These are phyloP conservation scores for Xylaria castorea DNA, from an alignment of 495 filamentous ascomycete genomes.

Conservation along the genomic window DNA sequence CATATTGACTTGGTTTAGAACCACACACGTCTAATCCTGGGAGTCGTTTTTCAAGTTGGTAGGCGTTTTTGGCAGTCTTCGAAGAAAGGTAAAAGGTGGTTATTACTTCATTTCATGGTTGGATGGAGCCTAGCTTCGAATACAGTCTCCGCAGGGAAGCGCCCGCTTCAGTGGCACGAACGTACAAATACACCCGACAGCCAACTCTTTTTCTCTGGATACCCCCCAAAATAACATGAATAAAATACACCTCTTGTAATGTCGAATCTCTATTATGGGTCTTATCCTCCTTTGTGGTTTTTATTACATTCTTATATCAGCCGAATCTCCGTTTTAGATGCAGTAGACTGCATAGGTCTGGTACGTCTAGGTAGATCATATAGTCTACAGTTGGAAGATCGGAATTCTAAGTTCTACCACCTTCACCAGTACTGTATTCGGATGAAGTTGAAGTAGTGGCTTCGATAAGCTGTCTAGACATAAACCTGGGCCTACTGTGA, in stretches of 20 bases:
- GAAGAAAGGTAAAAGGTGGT: slow-evolving; percentile 17
- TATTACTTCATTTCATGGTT: slow-evolving; percentile 1
- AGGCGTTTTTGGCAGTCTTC: slow-evolving; percentile 17
- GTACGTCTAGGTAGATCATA: slow-evolving; percentile 17
- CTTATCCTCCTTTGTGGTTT: slow-evolving; percentile 7
- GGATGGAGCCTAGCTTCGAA: slow-evolving; percentile 11
- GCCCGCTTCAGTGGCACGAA: background rate
- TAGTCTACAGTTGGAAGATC: slow-evolving; percentile 13
- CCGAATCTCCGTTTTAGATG: slow-evolving; percentile 21
- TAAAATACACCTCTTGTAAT: slow-evolving; percentile 24
- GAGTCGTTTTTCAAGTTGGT: background rate
- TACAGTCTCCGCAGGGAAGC: slow-evolving; percentile 8
- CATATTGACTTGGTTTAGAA: background rate
- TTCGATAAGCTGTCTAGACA: background rate
- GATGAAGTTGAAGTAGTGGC: background rate
- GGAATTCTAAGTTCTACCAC: background rate
- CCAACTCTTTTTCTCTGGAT: slow-evolving; percentile 26
- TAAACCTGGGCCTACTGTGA: background rate
- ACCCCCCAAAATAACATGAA: slow-evolving; percentile 21
- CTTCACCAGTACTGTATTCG: background rate
- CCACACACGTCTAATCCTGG: background rate
- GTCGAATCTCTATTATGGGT: slow-evolving; percentile 17
- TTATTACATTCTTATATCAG: slow-evolving; percentile 15
- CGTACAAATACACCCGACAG: background rate
- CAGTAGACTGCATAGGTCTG: slow-evolving; percentile 16